Base-by-base conservation (phyloP, 1,139 yeast species). In the Kodamaea suecica region DNA sequence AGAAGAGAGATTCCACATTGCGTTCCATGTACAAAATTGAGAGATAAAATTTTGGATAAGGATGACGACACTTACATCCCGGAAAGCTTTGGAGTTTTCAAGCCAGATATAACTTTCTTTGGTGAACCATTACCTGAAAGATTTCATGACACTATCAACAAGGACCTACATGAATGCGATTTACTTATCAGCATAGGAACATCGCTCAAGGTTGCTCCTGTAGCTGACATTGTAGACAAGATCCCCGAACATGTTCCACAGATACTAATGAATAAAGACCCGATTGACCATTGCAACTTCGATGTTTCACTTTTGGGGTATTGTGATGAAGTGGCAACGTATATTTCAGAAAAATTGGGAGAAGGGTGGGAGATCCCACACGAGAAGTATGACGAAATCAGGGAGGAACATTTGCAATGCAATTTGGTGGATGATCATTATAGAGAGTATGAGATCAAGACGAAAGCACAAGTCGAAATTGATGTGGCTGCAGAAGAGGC, bases 101-200 rank as follows among this genome's bases (percentile, higher is more conserved):
- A 92, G 54, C 98, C 98, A 0, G 96, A 92, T 56, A 90, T 92
- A 40, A 90, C 97, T 0, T 92, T 92, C 53, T 92, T 92, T 50
- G 96, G 96, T 5, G 97, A 92, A 55, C 78, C 81, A 10, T 67
- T 92, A 37, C 97, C 97, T 8, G 36, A 69, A n/a, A 59, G 71
- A 35, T 88, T 84, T 50, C 92, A 86, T 47, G 75, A 75, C 32
- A 63, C 74, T 17, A 72, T 85, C 26, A 68, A 71, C 26, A 61
- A 69, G 30, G 92, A 83, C 50, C 66, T 82, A 12, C 41, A 36
- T 12, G 43, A 47, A 19, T 87, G 96, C 61, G 97, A 92, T 60
- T 64, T 92, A 37, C 61, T 92, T 30, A 73, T 92, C 5, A 84
- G 95, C 57, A 80, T 90, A 12, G 98, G 98, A 7, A 92, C 98